Evolutionary conservation across 768 basidiomycete genomes (phyloP).

Genomic region (Russula sp.): DNA sequence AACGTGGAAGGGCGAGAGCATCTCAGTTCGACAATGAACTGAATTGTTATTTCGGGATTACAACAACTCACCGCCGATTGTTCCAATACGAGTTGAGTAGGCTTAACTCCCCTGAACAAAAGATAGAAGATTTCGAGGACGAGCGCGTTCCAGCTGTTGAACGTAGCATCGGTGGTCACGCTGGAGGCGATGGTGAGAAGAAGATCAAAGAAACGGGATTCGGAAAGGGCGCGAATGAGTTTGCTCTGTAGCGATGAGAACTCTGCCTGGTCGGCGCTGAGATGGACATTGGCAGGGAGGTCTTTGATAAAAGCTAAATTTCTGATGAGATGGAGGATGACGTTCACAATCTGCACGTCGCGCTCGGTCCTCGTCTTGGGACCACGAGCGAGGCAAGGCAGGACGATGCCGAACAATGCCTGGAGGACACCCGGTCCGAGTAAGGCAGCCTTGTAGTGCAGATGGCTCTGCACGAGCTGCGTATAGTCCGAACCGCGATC

Average conservation of each 20-base stretch:
- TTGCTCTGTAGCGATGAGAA: constrained; percentile 74
- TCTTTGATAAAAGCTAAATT: constrained; percentile 96
- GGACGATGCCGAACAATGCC: constrained; percentile 67
- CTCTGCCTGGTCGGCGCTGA: constrained; percentile 77
- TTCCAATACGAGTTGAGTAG: constrained; percentile 54
- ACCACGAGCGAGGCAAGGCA: constrained; percentile 74
- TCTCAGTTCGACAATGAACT: background rate
- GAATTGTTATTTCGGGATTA: too few relatives aligned
- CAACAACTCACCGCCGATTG: constrained; percentile 56
- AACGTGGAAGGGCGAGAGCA: background rate
- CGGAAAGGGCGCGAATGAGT: constrained; percentile 65
- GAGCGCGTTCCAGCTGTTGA: constrained; percentile 84
- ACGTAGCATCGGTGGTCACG: constrained; percentile 67
- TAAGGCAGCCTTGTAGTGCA: constrained; percentile 84
- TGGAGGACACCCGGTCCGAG: constrained; percentile 66
- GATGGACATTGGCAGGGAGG: constrained; percentile 63
- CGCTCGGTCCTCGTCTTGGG: constrained; percentile 67
- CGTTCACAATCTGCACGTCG: constrained; percentile 83
- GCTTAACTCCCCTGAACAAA: constrained; percentile 76
- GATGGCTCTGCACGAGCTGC: constrained; percentile 72
- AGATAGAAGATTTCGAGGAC: constrained; percentile 93
- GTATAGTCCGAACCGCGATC: constrained; percentile 88
- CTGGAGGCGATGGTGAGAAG: constrained; percentile 86
- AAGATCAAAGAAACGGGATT: constrained; percentile 71
- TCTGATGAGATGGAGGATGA: constrained; percentile 84